Conservation (phyloP, 2,329 filamentous ascomycete species). For the Dothideomycetes sp. region DNA sequence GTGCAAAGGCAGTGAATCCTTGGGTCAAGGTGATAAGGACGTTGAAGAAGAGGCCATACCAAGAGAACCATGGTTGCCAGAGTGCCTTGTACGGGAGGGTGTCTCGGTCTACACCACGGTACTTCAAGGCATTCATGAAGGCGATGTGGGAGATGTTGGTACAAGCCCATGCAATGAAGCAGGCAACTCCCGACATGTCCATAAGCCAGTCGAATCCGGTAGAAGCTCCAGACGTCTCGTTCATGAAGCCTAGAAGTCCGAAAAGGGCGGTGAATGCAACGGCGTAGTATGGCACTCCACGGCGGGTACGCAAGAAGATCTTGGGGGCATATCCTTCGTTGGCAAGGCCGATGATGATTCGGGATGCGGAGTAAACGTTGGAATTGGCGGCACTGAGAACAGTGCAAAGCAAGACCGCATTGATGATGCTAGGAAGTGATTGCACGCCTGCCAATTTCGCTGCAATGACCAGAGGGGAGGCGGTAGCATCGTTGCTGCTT, state of each 20-base stretch:
- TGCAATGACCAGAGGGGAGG: conserved; percentile 57
- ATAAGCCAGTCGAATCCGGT: conserved; percentile 65
- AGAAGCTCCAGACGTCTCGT: conserved; percentile 55
- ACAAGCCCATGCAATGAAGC: conserved; percentile 61
- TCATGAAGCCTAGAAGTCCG: conserved; percentile 61
- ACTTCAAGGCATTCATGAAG: conserved; percentile 55
- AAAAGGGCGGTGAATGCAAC: conserved; percentile 40
- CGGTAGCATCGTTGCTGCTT: conserved; percentile 20
- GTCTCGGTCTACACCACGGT: conserved; percentile 56
- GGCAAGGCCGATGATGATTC: conserved; percentile 58
- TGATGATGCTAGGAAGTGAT: conserved; percentile 53
- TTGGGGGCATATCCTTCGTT: conserved; percentile 33
- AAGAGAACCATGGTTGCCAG: conserved; percentile 53
- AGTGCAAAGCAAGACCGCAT: conserved; percentile 47
- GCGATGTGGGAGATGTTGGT: conserved; percentile 62
- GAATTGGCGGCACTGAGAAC: conserved; percentile 49
- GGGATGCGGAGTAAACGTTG: conserved; percentile 49
- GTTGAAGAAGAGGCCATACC: conserved; percentile 56
- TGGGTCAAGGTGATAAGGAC: conserved; percentile 34
- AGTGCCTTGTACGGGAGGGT: conserved; percentile 57
- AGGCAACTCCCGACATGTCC: conserved; percentile 39
- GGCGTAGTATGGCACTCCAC: conserved; percentile 33
- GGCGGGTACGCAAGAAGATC: conserved; percentile 29
- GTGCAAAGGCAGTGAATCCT: conserved; percentile 33
- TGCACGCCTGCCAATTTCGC: conserved; percentile 49